Evolutionary conservation across 352 stramenopile species (phyloP).

Genomic region (Pythium dissimile): DNA sequence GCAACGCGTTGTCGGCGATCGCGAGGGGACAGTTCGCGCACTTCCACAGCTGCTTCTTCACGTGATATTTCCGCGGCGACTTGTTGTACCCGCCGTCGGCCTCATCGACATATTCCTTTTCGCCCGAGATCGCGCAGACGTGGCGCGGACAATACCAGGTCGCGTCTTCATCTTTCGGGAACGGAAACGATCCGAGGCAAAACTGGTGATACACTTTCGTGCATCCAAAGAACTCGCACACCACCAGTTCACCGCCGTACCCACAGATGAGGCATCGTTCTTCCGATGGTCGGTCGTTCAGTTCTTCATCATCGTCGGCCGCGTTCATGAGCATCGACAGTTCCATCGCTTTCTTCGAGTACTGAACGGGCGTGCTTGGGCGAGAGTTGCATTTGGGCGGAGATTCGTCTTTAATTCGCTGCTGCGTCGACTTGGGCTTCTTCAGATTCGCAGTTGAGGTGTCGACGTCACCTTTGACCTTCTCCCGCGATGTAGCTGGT

Average conservation of each 20-base stretch:
- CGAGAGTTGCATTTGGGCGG: conserved; percentile 27
- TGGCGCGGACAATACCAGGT: conserved; percentile 81
- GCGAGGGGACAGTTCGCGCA: conserved; percentile 72
- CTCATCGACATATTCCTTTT: conserved; percentile 49
- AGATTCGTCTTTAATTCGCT: conserved; percentile 18
- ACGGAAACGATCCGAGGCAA: conserved; percentile 74
- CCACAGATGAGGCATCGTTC: conserved; percentile 78
- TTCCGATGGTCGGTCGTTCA: conserved; percentile 41
- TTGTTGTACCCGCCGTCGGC: conserved; percentile 28
- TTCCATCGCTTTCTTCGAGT: conserved; percentile 21
- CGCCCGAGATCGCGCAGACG: conserved; percentile 60
- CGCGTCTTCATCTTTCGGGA: conserved; percentile 77
- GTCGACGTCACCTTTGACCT: conserved; percentile 14
- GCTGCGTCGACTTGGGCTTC: conserved; percentile 30
- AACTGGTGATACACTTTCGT: conserved; percentile 89
- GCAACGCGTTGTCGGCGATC: conserved; percentile 51
- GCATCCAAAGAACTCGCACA: conserved; percentile 78
- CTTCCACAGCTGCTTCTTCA: conserved; percentile 78
- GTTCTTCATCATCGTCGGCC: conserved; percentile 14
- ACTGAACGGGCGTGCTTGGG: conserved; percentile 17
- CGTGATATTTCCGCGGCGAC: conserved; percentile 44
- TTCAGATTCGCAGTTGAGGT: conserved; percentile 28
- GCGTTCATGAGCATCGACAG: conserved; percentile 25
- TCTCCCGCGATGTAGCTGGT: conserved; percentile 37
- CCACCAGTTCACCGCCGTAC: conserved; percentile 76